A percentile compares a stretch with the other conserved stretches of the same genome.
phyloP scores from a whole-genome alignment of 495 filamentous ascomycete genomes.

The Penicillium waksmanii region DNA sequence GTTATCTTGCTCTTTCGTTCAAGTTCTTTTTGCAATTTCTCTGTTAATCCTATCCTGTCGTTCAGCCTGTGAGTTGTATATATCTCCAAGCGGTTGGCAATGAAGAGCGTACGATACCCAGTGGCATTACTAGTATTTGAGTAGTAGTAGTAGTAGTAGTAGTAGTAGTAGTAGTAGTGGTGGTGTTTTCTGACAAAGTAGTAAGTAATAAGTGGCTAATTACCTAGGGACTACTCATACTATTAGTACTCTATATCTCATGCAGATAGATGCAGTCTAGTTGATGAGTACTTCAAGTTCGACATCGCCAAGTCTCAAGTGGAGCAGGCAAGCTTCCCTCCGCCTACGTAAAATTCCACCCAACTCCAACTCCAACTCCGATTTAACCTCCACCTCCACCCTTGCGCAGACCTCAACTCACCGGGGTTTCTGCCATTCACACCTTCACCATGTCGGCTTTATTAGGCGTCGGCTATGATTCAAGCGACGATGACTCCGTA shows the following conservation, averaged over 20 bases:
- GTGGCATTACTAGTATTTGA: constrained; percentile 7
- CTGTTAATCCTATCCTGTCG: constrained; percentile 42
- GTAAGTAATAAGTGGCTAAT: too few relatives aligned
- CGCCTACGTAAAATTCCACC: not conserved
- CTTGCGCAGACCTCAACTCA: constrained; percentile 12
- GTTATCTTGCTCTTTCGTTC: constrained; percentile 18
- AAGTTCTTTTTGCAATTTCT: constrained; percentile 23
- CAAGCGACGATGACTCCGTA: constrained; percentile 54
- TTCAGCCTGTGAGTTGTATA: constrained; percentile 49
- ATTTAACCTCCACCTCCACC: constrained; percentile 13
- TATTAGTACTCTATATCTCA: not conserved
- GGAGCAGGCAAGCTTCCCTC: not conserved
- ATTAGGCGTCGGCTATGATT: constrained; percentile 55
- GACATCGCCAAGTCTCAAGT: constrained; percentile 1
- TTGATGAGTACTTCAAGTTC: too few relatives aligned
- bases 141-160: not conserved
- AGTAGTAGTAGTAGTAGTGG: not conserved
- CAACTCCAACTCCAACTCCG: constrained; percentile 26
- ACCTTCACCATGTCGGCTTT: constrained; percentile 49
- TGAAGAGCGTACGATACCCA: constrained; percentile 51
- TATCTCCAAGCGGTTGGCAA: constrained; percentile 47
- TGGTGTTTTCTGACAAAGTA: too few relatives aligned
- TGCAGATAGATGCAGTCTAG: not conserved
- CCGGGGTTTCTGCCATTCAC: not conserved
- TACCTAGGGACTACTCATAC: not conserved